Conservation (phyloP, 352 stramenopile species). For the Globisporangium irregulare region DNA sequence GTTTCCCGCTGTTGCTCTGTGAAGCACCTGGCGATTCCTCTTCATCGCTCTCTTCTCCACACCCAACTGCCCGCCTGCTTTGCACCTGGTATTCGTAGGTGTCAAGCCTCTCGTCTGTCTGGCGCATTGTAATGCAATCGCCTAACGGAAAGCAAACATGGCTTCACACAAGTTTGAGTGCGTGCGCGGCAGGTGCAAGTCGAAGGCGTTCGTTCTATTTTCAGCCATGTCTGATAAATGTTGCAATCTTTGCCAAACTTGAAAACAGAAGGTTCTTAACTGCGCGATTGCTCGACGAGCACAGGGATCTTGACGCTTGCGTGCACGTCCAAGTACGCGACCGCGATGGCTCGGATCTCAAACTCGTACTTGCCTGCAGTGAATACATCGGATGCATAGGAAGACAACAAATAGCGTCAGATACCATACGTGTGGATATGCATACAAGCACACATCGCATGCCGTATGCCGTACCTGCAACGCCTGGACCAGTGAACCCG, state of each 20-base stretch:
- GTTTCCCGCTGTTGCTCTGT: too few species aligned
- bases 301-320: slow-evolving; percentile 34
- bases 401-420: neutral
- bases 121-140: neutral
- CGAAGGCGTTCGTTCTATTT: neutral
- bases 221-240: neutral
- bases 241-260: neutral
- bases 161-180: neutral
- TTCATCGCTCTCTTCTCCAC: too few species aligned
- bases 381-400: neutral
- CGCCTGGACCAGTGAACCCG: slow-evolving; percentile 63
- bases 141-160: neutral
- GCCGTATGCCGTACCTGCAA: slow-evolving; percentile 31
- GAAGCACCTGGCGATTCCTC: too few species aligned
- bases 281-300: slow-evolving; percentile 33
- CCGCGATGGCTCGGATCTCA: slow-evolving; percentile 68
- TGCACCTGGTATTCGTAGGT: too few species aligned
- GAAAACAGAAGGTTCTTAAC: neutral
- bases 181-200: too few species aligned
- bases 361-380: slow-evolving; percentile 63
- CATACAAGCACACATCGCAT: neutral
- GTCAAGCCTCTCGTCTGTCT: too few species aligned
- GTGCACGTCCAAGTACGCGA: slow-evolving; percentile 60
- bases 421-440: neutral
- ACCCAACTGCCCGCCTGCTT: too few species aligned